Conservation (phyloP, 2,329 filamentous ascomycete species). For the Alternaria alternata region DNA sequence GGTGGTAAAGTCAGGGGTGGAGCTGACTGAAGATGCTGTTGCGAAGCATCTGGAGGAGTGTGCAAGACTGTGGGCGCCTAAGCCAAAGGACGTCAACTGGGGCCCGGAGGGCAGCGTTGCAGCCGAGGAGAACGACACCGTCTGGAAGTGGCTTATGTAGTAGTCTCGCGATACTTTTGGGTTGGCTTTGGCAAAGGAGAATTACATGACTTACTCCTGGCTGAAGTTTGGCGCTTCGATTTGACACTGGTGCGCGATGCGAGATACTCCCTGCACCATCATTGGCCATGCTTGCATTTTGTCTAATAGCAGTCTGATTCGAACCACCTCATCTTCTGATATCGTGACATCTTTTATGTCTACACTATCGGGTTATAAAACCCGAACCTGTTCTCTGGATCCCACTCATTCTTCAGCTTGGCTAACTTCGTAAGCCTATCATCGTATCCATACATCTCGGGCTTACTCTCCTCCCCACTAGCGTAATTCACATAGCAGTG, state of each 20-base stretch:
- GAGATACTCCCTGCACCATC: background rate
- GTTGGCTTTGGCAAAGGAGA: background rate
- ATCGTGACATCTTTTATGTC: background rate
- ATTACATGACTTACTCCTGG: background rate
- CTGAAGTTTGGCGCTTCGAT: background rate
- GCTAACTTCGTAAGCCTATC: conserved; percentile 34
- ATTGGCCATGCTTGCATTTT: background rate
- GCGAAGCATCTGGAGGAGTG: conserved; percentile 7
- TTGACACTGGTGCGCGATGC: background rate
- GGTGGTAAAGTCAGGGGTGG: conserved; percentile 6
- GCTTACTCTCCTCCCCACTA: conserved; percentile 35
- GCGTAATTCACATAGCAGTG: conserved; percentile 49
- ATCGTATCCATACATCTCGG: conserved; percentile 45
- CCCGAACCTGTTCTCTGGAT: conserved; percentile 38
- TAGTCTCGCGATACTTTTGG: background rate
- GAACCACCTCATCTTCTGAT: background rate
- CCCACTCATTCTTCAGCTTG: conserved; percentile 40
- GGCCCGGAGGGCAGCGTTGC: conserved; percentile 8
- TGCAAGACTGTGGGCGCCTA: conserved; percentile 1
- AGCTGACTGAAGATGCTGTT: conserved; percentile 18
- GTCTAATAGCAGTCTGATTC: background rate
- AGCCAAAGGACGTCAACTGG: conserved; percentile 4
- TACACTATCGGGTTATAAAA: conserved; percentile 38
- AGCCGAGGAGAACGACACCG: background rate
- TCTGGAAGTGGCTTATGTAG: conserved; percentile 8